Evolutionary conservation across 148 eudicot species (phyloP), one percentile per base, ranked within the genome.

Genomic region (Fagopyrum homotropicum): DNA sequence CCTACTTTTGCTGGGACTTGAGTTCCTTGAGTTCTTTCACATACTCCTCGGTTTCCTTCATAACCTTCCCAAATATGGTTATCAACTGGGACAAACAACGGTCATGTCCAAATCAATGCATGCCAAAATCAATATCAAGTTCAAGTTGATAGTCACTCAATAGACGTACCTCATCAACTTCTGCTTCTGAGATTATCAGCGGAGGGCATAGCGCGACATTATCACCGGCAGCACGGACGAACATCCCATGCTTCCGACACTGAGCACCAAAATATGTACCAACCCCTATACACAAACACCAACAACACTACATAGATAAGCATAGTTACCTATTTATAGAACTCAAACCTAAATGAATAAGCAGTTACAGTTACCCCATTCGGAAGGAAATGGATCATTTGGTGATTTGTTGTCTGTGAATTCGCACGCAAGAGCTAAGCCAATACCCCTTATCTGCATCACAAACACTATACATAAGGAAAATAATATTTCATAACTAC

Each of bases 351-450:
- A 22, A 22, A 22, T 22, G 26, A 22, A 22, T 22, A 22, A 61
- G 10, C 30, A 44, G 9, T 49, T 2, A 61, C 47, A 77, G 89
- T 71, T 85, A 85, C 98, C 96, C 98, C 98, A 94, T 87, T 91
- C 91, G 63, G 93, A 73, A 84, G 97, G 98, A 79, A 91, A 94
- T 11, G 85, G 84, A 76, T 88, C 86, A 72, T 88, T 86, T 22
- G 98, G 98, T 43, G 97, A 94, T 79, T 94, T 94, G 77, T 90
- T 91, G 75, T 93, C 95, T 1, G 93, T 75, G 70, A 94, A 94
- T 79, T 94, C 98, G 17, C 93, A 88, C 72, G 92, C 98, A 5
- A 84, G 80, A 74, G 91, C 90, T 78, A 91, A 86, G 73, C 98
- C 98, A 55, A 91, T 88, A 61, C 98, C 98, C 55, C 98, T 86